Percentiles rank a stretch among this genome's conserved stretches.
Conservation (phyloP, 805 yeast genomes). For the Soucietia sequanensis region DNA sequence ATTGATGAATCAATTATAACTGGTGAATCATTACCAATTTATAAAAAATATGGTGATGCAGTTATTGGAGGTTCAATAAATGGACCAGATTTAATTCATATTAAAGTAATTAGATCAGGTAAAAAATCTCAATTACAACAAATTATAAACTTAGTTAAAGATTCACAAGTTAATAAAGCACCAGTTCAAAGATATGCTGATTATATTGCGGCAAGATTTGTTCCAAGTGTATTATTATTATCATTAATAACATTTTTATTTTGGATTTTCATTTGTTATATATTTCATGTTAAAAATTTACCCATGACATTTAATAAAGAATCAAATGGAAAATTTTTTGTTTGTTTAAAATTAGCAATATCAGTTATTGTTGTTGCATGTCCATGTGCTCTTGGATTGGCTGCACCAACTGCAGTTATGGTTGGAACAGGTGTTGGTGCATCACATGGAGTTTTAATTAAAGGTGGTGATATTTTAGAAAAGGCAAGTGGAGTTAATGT, state of each 20-base stretch:
- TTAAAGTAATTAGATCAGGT: constrained; percentile 71
- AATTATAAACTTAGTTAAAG: constrained; percentile 80
- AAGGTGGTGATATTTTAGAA: constrained; percentile 90
- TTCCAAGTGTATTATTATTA: constrained; percentile 66
- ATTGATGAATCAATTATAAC: constrained; percentile 88
- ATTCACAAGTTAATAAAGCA: constrained; percentile 85
- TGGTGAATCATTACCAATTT: constrained; percentile 83
- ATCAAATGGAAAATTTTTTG: constrained; percentile 57
- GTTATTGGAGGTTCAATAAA: constrained; percentile 93
- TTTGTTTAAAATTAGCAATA: constrained; percentile 76
- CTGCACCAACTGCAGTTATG: constrained; percentile 99
- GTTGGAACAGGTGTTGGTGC: constrained; percentile 99
- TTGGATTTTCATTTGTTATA: constrained; percentile 36
- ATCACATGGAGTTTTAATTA: constrained; percentile 79
- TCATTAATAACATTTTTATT: constrained; percentile 59
- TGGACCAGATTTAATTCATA: constrained; percentile 68
- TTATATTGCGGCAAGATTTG: constrained; percentile 78
- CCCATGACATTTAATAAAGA: constrained; percentile 50
- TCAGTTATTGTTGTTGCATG: constrained; percentile 97
- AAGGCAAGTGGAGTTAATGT: constrained; percentile 60
- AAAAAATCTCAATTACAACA: constrained; percentile 83
- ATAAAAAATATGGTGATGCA: constrained; percentile 55
- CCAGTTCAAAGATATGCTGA: constrained; percentile 93
- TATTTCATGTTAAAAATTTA: constrained; percentile 15
- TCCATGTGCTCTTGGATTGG: constrained; percentile 96